Base-by-base conservation (phyloP, 2,329 filamentous ascomycete genomes). In the Biscogniauxia mediterranea region DNA sequence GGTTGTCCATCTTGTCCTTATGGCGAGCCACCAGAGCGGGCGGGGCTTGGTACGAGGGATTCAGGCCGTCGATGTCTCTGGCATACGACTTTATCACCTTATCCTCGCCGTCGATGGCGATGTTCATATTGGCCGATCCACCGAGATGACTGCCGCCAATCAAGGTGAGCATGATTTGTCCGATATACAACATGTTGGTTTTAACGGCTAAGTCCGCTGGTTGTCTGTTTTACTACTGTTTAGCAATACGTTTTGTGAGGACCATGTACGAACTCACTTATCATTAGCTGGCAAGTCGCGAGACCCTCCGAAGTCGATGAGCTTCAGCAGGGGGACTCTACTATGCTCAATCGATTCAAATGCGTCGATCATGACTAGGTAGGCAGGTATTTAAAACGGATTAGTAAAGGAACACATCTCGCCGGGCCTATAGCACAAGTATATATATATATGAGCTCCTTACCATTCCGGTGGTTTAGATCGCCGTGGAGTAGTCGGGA, bases 341-440 rank as follows among this genome's bases (percentile, higher is more conserved):
- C 5, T 5, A 32, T 67, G 65, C 20, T 62, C 61, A 9, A 13
- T 5, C 13, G 32, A n/a, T 25, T 65, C 61, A 49, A 64, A 57
- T 11, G 60, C 52, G n/a, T 64, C 58, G 38, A 67, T 57, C 61
- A 67, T 64, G 20, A 67, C 65, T 67, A 58, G 19, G 55, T 13
- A 23, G 51, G 4, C 17, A 13, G 23, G 23, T 28, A 62, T 0
- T n/a, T n/a, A n/a, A 65, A 58, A 32, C 21, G 55, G 17, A 38
- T 50, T 4, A 6, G 20, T 17, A 23, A 21, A 17, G 15, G 15
- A 25, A 51, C 5, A 23, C 20, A 54, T 4, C 52, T 54, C 20
- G 17, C 20, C n/a, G 26, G 38, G 19, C 6, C 17, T 23, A 25
- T 15, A 7, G 26, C 11, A 17, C 23, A 23, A 23, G 23, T 23